These are phyloP conservation scores for Talaromyces albobiverticillius DNA, from an alignment of 2,329 filamentous ascomycete genomes.

Conservation along the genomic window DNA sequence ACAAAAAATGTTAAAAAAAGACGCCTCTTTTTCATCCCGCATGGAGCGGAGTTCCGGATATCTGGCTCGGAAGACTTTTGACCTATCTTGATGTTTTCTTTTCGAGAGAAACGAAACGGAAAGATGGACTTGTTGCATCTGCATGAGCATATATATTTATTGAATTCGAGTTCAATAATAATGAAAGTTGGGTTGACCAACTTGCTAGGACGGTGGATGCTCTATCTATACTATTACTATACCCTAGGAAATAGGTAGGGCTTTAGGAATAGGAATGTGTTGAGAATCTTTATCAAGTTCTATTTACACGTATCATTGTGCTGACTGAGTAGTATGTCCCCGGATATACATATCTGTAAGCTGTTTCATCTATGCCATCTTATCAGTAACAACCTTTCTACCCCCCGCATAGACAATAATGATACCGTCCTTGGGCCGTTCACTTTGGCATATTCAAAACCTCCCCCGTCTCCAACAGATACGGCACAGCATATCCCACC, in stretches of 20 bases:
- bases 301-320: too few relatives aligned
- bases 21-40: constrained; percentile 37
- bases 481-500: constrained; percentile 24
- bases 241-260: too few relatives aligned
- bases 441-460: constrained; percentile 20
- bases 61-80: constrained; percentile 3
- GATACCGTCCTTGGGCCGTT: too few relatives aligned
- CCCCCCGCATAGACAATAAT: too few relatives aligned
- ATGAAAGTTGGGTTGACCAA: too few relatives aligned
- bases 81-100: neutral
- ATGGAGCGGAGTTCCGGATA: constrained; percentile 16
- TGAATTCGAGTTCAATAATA: neutral
- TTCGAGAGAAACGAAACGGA: neutral
- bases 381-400: too few relatives aligned
- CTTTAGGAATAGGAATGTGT: too few relatives aligned
- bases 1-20: constrained; percentile 62
- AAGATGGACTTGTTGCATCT: constrained; percentile 3
- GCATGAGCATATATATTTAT: constrained; percentile 5
- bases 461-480: constrained; percentile 23
- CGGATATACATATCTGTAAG: too few relatives aligned
- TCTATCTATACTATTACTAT: too few relatives aligned
- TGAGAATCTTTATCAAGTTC: too few relatives aligned
- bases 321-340: too few relatives aligned
- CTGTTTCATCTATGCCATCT: too few relatives aligned
- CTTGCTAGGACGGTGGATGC: constrained; percentile 8